Evolutionary conservation across 1,284 basidiomycete genomes (phyloP), one percentile per base, ranked within the genome.

Genomic region (Cutaneotrichosporon cavernicola): DNA sequence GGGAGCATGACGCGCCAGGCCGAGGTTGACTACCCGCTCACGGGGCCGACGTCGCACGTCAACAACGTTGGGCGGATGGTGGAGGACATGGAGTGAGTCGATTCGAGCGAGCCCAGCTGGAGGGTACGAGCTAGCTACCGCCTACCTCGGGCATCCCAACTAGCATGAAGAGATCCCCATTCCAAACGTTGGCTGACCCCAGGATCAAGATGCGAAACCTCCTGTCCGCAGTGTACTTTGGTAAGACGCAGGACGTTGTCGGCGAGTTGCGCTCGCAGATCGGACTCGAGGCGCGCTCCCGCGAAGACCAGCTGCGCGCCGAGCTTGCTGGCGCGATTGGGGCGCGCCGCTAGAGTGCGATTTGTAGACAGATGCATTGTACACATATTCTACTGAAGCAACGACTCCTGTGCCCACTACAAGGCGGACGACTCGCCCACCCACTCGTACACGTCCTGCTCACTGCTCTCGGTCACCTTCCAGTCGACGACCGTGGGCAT

Each of bases 1-100:
- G 97, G 97, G 50, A 97, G 92, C 76, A 92, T 99, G 90, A 98
- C 96, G 52, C 85, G 96, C 71, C 96, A 98, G 86, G 87, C 86
- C 56, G 95, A 97, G 76, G 87, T 90, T 75, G 91, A 96, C 76
- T 88, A 85, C 80, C 86, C 90, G n/a, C 77, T 96, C 53, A 86
- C 89, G 22, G 89, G 89, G 71, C 77, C 85, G 38, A 85, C 87
- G 22, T 89, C 90, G 46, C 97, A 99, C 80, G 89, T 99, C 64
- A 86, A 87, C 59, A 99, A 99, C 81, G 89, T 91, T 18, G 97
- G 97, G 5, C 87, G 86, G 70, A 90, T 98, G 87, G 89, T 99
- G 70, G 97, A 99, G 81, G 96, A 98, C 70, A 95, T 96, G 90
- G 97, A 99, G 82, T 80, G 65, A 65, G 78, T 74, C 21, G 4